Base-by-base conservation (phyloP, 1,284 basidiomycete genomes). In the Ceratobasidium sp. region DNA sequence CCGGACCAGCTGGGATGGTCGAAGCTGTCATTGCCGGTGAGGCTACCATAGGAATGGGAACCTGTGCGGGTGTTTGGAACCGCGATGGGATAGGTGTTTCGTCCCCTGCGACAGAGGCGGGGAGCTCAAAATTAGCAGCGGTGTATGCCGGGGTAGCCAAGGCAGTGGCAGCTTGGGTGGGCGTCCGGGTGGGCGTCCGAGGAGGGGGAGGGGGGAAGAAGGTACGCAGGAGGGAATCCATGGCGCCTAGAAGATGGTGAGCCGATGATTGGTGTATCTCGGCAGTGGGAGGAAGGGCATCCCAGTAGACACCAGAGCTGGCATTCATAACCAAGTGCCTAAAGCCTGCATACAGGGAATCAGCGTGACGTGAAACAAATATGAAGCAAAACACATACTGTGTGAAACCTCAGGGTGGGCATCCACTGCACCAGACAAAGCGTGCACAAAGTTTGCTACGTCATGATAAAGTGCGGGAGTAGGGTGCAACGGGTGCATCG, bases 391-490 rank as follows among this genome's bases (percentile, higher is more conserved):
- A 39, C 39, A 34, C 68, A 6, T 61, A 71, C 68, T 59, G 19
- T 46, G 16, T n/a, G 68, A 59, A 19, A 71, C 68, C 16, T 58
- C 54, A 24, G 68, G 68, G 16, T 71, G 68, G 7, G 56, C n/a
- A 43, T 31, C 31, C 9, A 71, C 54, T 22, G 68, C 68, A 16
- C 41, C 56, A n/a, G 68, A 59, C 27, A 71, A n/a, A 11, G 68
- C 53, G 68, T 71, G 54, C 24, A 71, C 24, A 61, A 71, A 59
- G 19, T 49, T 43, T 1, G 68, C 68, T 11, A 49, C 68, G 54
- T 71, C 68, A 22, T 61, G 68, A 58, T 71, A 71, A n/a, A 71
- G 68, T 11, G 68, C 68, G 2, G 68, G 68, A 39, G 68, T 71
- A 9, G 68, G 68, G 22, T 71, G 68, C 31, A 48, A 41, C 1